Conservation (phyloP, 2,329 filamentous ascomycete species). For the Fusarium tupiense region DNA sequence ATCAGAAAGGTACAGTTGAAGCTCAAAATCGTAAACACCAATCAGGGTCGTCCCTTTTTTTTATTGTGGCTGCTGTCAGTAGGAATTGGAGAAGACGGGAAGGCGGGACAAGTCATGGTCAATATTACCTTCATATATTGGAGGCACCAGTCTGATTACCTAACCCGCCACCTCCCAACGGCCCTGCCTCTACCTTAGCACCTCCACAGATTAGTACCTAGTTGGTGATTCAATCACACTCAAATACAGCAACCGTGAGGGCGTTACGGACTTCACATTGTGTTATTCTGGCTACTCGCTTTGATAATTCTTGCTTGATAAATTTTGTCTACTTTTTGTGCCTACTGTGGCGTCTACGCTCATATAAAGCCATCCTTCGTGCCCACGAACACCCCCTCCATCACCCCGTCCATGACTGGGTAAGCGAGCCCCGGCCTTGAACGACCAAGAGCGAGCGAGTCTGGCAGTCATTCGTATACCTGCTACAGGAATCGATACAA, state of each 20-base stretch:
- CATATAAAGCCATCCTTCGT: constrained; percentile 31
- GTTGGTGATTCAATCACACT: constrained; percentile 43
- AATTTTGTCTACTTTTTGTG: constrained; percentile 9
- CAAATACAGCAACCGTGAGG: constrained; percentile 14
- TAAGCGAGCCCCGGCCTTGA: constrained; percentile 38
- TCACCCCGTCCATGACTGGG: constrained; percentile 39
- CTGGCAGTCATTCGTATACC: constrained; percentile 20
- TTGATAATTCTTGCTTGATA: constrained; percentile 1
- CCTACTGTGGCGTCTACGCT: neutral
- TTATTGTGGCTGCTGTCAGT: constrained; percentile 14
- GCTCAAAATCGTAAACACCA: neutral
- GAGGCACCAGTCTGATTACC: constrained; percentile 10
- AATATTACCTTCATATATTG: neutral
- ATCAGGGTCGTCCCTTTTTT: neutral
- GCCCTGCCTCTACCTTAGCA: constrained; percentile 35
- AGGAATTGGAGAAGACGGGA: constrained; percentile 10
- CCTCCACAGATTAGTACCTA: constrained; percentile 38
- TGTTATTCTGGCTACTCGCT: neutral
- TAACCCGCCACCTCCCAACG: constrained; percentile 23
- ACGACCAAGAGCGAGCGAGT: constrained; percentile 34
- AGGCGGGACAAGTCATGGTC: neutral
- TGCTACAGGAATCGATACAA: constrained; percentile 10
- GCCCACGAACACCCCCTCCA: constrained; percentile 28
- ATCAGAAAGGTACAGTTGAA: neutral
- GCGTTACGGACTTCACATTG: constrained; percentile 16